Base-by-base conservation (phyloP, 2,329 filamentous ascomycete species). In the Fusarium mangiferae region DNA sequence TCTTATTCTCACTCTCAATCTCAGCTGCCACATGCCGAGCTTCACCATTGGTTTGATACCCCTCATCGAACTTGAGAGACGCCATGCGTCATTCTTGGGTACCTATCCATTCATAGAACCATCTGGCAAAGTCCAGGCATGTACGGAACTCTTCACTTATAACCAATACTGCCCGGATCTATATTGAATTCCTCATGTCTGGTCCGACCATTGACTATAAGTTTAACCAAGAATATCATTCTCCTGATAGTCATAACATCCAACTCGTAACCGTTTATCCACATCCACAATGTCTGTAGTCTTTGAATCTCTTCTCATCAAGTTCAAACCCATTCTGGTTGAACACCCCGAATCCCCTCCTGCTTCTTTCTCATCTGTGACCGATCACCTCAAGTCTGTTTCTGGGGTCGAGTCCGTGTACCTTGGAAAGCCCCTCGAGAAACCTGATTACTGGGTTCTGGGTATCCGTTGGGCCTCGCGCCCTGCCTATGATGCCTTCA, bases 401-500 rank as follows among this genome's bases (percentile, higher is more conserved):
- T 77, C 81, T 38, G 82, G 82, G 73, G 77, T 82, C 57, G 59
- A 71, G 58, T 75, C 77, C 60, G 68, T 83, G 38, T 80, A 84
- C 70, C 73, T 80, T 45, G 83, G 83, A 66, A 77, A 75, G 13
- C 78, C 81, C 39, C 61, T 82, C 55, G 83, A 84, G 71, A 75
- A 79, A 30, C 79, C 82, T 13, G 74, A 74, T 28, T 75, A 69
- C 39, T 82, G 80, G 78, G 74, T 80, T 52, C 77, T 81, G 62
- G 74, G 81, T 56, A 76, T 82, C 35, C 78, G 78, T 61, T 84
- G 83, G 83, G 67, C 75, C 48, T 82, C 81, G 14, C 62, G 70
- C 13, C 75, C 75, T 41, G 80, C 80, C 52, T 79, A 82, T 72
- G 74, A 80, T 66, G 81, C 81, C 68, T 87, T 86, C 69, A 80